Percentiles rank a stretch among this genome's conserved stretches.
These are phyloP conservation scores for Colletotrichum endophyticum DNA, from an alignment of 2,329 filamentous ascomycete genomes.

Conservation along the genomic window DNA sequence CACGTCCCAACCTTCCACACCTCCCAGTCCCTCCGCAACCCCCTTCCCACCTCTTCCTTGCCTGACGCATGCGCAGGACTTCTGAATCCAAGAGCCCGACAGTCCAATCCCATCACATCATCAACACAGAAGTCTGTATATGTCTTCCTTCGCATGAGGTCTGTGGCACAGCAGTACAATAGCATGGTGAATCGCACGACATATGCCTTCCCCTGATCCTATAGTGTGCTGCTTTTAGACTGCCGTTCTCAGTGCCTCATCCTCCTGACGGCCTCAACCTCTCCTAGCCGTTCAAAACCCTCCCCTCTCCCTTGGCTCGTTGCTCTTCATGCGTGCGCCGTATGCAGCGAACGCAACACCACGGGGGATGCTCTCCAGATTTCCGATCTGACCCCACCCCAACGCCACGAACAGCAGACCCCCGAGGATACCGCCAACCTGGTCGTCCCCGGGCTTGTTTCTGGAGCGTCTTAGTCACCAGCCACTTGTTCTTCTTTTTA, in stretches of 20 bases:
- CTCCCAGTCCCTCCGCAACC: neutral
- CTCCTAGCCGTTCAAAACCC: neutral
- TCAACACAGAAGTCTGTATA: neutral
- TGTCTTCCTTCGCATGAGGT: neutral
- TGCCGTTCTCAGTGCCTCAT: neutral
- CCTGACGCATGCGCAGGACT: neutral
- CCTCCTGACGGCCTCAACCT: neutral
- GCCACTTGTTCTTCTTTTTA: neutral
- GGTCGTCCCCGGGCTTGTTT: slow-evolving; percentile 9
- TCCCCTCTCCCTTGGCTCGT: neutral
- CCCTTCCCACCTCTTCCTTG: neutral
- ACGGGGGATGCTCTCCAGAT: slow-evolving; percentile 12
- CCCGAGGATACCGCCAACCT: slow-evolving; percentile 12
- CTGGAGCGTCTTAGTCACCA: neutral
- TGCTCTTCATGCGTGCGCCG: neutral
- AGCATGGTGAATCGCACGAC: slow-evolving; percentile 5
- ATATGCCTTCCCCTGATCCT: neutral
- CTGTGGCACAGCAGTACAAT: slow-evolving; percentile 8
- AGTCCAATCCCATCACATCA: neutral
- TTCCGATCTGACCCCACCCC: slow-evolving; percentile 2
- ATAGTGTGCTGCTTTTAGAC: neutral
- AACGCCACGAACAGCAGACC: slow-evolving; percentile 1
- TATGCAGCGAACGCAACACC: slow-evolving; percentile 4
- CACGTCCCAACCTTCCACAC: neutral
- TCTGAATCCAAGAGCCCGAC: neutral